Conservation (phyloP, 768 basidiomycete species). For the Lepiota brunneoincarnata region DNA sequence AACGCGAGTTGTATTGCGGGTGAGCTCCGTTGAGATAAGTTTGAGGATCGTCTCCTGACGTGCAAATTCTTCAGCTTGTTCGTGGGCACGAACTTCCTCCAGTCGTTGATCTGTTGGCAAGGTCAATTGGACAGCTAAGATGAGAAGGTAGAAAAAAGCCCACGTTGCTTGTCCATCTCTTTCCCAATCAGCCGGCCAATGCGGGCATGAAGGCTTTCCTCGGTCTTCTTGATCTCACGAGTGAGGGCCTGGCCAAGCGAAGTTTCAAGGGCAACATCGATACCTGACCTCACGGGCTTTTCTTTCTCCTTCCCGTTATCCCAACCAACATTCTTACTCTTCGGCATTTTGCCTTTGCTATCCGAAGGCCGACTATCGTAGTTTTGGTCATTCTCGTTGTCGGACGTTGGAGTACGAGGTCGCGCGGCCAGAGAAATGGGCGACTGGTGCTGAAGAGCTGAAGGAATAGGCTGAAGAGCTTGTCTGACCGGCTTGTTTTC, state of each 20-base stretch:
- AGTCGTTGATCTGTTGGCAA: constrained; percentile 66
- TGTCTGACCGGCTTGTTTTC: constrained; percentile 18
- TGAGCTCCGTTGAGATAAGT: constrained; percentile 82
- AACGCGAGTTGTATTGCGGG: constrained; percentile 83
- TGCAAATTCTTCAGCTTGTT: constrained; percentile 77
- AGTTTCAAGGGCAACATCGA: constrained; percentile 43
- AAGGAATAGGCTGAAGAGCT: constrained; percentile 16
- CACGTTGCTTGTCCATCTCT: constrained; percentile 90
- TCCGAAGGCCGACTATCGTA: constrained; percentile 54
- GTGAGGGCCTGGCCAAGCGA: constrained; percentile 56
- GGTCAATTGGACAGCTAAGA: constrained; percentile 7
- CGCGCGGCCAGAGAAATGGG: constrained; percentile 30
- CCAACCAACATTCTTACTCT: constrained; percentile 45
- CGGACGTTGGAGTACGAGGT: constrained; percentile 67
- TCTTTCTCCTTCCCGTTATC: constrained; percentile 28
- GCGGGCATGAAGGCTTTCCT: constrained; percentile 73
- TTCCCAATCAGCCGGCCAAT: constrained; percentile 79
- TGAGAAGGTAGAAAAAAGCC: constrained; percentile 26
- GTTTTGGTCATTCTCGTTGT: constrained; percentile 68
- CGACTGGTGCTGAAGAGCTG: constrained; percentile 24
- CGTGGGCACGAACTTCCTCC: constrained; percentile 75
- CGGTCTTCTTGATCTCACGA: constrained; percentile 80
- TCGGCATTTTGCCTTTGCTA: constrained; percentile 30
- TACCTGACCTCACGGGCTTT: constrained; percentile 24
- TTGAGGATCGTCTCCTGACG: constrained; percentile 90